phyloP scores from a whole-genome alignment of 176 grass and related monocot species.

The Triticum urartu region DNA sequence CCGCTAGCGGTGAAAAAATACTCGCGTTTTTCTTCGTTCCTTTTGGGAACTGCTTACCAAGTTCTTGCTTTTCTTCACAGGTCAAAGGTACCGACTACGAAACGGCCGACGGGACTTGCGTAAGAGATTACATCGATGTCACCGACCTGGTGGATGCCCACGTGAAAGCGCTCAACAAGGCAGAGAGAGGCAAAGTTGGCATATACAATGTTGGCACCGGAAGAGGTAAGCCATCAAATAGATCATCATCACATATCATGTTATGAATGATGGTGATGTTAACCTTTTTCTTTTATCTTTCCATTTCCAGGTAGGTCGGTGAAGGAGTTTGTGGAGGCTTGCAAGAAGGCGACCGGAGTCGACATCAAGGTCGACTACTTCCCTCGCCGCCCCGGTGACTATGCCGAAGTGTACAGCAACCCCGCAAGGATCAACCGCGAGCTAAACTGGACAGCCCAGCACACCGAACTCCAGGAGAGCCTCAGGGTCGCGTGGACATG shows the following conservation, averaged over 20 bases:
- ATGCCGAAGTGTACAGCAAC: constrained; percentile 85
- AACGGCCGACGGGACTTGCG: constrained; percentile 79
- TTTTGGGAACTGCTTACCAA: neutral
- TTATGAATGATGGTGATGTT: neutral
- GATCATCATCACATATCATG: neutral
- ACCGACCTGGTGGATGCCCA: constrained; percentile 91
- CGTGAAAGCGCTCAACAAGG: constrained; percentile 89
- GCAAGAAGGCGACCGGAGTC: constrained; percentile 77
- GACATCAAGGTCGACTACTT: constrained; percentile 85
- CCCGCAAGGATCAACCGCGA: constrained; percentile 70
- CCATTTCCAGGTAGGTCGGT: constrained; percentile 66
- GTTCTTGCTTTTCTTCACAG: constrained; percentile 23
- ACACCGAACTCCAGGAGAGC: constrained; percentile 69
- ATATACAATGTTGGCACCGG: constrained; percentile 98
- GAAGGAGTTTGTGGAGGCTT: constrained; percentile 91
- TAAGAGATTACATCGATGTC: constrained; percentile 94
- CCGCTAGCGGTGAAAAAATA: neutral
- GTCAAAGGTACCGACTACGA: constrained; percentile 91
- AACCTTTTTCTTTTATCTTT: neutral
- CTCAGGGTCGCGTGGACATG: constrained; percentile 73
- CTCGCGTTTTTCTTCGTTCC: neutral
- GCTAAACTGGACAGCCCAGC: constrained; percentile 86
- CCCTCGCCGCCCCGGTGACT: constrained; percentile 71
- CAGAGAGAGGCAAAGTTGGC: constrained; percentile 67
- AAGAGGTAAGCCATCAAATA: constrained; percentile 52